These are phyloP conservation scores for Heritiera littoralis DNA, from an alignment of 345 rosid genomes.

Conservation along the genomic window DNA sequence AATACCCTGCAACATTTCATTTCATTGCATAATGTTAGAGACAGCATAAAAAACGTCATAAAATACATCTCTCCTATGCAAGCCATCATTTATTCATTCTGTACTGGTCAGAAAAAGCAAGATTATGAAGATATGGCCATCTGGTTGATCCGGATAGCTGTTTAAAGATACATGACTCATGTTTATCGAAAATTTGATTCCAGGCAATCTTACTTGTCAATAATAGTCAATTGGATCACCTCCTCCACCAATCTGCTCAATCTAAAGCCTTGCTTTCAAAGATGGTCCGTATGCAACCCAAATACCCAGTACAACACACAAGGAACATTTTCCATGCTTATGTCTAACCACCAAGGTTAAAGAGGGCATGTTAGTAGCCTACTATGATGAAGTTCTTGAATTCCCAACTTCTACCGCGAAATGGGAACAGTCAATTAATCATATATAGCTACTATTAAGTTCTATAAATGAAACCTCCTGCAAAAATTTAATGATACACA, in stretches of 20 bases:
- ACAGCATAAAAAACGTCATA: not conserved
- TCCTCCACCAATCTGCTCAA: not conserved
- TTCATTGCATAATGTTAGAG: conserved; percentile 15
- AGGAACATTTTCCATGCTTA: not conserved
- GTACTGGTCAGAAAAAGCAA: not conserved
- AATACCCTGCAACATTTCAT: conserved; percentile 55
- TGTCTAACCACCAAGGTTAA: not conserved
- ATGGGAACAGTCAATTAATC: not conserved
- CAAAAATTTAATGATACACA: not conserved
- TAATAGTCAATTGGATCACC: not conserved
- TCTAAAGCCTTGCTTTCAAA: not conserved
- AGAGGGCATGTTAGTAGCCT: not conserved
- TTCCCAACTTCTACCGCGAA: not conserved
- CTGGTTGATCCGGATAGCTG: not conserved
- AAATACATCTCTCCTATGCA: not conserved
- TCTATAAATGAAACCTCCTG: not conserved
- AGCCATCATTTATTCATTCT: not conserved
- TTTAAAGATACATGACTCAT: not conserved
- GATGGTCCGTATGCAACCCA: not conserved
- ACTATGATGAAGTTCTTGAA: not conserved
- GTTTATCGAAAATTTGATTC: not conserved
- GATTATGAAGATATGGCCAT: not conserved
- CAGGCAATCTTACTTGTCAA: not conserved
- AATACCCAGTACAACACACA: not conserved
- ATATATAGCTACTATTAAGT: not conserved